Conservation (phyloP, 2,329 filamentous ascomycete species). For the Aureobasidium mangrovei region DNA sequence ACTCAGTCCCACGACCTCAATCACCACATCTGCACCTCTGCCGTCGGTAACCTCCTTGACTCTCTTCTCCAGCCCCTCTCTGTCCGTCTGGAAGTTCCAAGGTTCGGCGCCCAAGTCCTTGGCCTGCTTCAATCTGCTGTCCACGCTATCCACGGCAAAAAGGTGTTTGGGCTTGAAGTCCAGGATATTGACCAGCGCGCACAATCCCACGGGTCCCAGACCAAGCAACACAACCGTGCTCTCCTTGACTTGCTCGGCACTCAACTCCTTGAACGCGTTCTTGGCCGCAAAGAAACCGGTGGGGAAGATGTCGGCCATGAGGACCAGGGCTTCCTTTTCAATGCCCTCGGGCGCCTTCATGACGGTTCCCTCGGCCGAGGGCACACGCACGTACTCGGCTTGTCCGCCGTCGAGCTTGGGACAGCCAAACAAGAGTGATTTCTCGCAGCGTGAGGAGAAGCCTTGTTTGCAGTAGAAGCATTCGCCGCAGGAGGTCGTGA, state of each 20-base stretch:
- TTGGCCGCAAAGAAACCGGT: conserved; percentile 71
- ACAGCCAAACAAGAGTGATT: conserved; percentile 62
- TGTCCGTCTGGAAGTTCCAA: conserved; percentile 65
- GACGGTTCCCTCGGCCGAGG: conserved; percentile 71
- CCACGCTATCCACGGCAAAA: conserved; percentile 59
- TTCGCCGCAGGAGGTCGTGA: conserved; percentile 66
- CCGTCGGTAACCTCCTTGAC: conserved; percentile 70
- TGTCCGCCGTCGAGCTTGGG: conserved; percentile 28
- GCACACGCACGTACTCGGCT: conserved; percentile 54
- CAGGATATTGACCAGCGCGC: conserved; percentile 69
- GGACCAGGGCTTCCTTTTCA: conserved; percentile 63
- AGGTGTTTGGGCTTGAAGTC: conserved; percentile 66
- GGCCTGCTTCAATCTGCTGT: conserved; percentile 58
- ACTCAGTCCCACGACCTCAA: conserved; percentile 46
- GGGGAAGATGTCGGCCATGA: conserved; percentile 93
- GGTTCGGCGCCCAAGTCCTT: conserved; percentile 55
- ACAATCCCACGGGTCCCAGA: conserved; percentile 72
- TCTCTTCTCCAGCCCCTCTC: conserved; percentile 55
- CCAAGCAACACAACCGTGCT: conserved; percentile 72
- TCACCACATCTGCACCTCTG: conserved; percentile 74
- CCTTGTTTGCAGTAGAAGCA: conserved; percentile 81
- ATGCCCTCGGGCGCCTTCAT: conserved; percentile 64
- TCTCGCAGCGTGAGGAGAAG: conserved; percentile 66
- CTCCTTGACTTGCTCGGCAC: conserved; percentile 49
- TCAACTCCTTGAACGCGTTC: conserved; percentile 63